Percentiles rank a stretch among this genome's conserved stretches.
Evolutionary conservation across 1,139 yeast genomes (phyloP).

Genomic region (Suhomyces wounanorum): DNA sequence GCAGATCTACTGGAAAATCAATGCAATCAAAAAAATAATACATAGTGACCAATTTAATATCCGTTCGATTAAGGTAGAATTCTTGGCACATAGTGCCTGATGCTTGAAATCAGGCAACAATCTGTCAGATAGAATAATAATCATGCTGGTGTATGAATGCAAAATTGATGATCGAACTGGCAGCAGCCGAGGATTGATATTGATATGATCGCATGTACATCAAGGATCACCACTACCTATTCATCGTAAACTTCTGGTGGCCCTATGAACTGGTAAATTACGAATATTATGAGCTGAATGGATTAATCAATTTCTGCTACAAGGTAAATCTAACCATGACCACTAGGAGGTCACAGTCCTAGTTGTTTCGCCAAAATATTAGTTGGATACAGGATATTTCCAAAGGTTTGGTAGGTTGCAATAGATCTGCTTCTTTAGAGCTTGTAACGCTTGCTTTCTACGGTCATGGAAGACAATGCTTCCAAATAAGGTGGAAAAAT

Average conservation of each 20-base stretch:
- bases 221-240: neutral
- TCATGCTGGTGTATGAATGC: neutral
- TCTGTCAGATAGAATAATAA: neutral
- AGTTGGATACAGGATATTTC: neutral
- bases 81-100: neutral
- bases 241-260: neutral
- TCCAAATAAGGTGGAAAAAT: too few species aligned
- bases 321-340: too few species aligned
- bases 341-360: too few species aligned
- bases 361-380: neutral
- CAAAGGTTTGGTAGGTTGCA: neutral
- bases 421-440: neutral
- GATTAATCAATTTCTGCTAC: too few species aligned
- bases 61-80: neutral
- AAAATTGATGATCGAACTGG: neutral
- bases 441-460: too few species aligned
- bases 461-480: too few species aligned
- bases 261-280: too few species aligned
- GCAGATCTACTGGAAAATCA: neutral
- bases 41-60: too few species aligned
- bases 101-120: neutral
- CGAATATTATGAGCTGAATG: too few species aligned
- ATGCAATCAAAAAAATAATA: neutral
- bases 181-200: neutral
- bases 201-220: neutral